Evolutionary conservation across 805 yeast species (phyloP).

Genomic region (Metschnikowia kofuensis): DNA sequence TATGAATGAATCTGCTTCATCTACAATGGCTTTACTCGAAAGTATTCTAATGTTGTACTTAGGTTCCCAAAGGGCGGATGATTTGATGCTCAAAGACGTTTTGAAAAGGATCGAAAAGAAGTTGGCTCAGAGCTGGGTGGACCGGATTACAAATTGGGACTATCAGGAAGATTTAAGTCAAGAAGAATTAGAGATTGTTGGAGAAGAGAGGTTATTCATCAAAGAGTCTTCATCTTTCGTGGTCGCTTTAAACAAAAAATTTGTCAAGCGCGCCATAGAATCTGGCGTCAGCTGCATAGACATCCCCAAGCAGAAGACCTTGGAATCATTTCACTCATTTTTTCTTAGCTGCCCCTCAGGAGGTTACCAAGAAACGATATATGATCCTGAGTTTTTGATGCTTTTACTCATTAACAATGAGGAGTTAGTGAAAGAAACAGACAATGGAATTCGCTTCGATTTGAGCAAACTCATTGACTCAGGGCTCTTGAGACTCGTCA

Average conservation of each 20-base stretch:
- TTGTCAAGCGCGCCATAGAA: conserved; percentile 48
- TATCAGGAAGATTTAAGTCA: conserved; percentile 41
- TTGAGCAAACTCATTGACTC: conserved; percentile 57
- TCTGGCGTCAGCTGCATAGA: conserved; percentile 9
- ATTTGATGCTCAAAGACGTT: conserved; percentile 56
- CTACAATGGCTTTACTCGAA: conserved; percentile 47
- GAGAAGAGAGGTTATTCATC: conserved; percentile 45
- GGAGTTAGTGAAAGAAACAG: conserved; percentile 47
- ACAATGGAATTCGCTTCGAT: conserved; percentile 39
- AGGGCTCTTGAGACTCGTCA: conserved; percentile 49
- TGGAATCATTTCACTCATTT: conserved; percentile 8
- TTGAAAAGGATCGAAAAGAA: conserved; percentile 57
- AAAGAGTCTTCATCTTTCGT: conserved; percentile 45
- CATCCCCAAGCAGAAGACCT: conserved; percentile 1
- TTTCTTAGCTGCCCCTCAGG: conserved; percentile 1
- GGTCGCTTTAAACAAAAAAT: conserved; percentile 48
- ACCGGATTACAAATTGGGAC: conserved; percentile 63
- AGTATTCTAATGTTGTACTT: conserved; percentile 48
- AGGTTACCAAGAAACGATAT: conserved; percentile 31
- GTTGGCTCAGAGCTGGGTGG: conserved; percentile 61
- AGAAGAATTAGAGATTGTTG: conserved; percentile 46
- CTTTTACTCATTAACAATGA: conserved; percentile 60
- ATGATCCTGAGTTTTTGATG: conserved; percentile 72
- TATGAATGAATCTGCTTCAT: conserved; percentile 43
- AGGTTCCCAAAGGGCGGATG: conserved; percentile 65